Base-by-base conservation (phyloP, 164 flowering plant genomes). In the Nymphaea thermarum region DNA sequence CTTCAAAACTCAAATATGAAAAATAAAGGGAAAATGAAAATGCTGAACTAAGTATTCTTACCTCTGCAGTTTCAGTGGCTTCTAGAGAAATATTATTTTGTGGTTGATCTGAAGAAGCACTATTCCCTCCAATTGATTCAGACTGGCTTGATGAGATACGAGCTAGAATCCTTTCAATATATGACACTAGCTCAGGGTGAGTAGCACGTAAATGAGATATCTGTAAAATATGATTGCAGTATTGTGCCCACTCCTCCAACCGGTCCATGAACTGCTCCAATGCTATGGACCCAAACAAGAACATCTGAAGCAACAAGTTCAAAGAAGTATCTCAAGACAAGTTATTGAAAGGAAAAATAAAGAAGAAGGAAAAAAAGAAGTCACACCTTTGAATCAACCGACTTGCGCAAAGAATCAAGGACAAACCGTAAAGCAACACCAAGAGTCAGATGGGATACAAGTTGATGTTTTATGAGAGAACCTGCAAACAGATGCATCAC, bases 211-310 rank as follows among this genome's bases (percentile, higher is more conserved):
- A 80, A 80, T 95, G 99, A 70, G 99, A 92, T 76, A 95, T 95
- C 77, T 95, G 99, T 70, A 95, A 75, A 66, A 95, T 90, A 77
- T 95, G 99, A 76, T 95, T 90, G 82, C 99, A 95, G 72, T 92
- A 95, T 62, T 87, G 99, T 4, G 99, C 98, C 99, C 98, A 92
- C 79, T 95, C 99, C 62, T 86, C 82, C 73, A 95, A 74, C 36
- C 99, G 97, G 75, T 87, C 96, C 69, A 83, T 82, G 80, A 95
- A 95, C 80, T 92, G 96, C 78, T 95, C 98, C 81, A 95, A 74
- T 45, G 99, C 99, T 76, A 73, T 86, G 43, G 84, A 89, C 64
- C 99, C 99, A 81, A 95, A 95, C 15, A 79, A 72, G 79, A 95
- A 95, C 87, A 95, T 88, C 99, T 95, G 81, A 63, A 78, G 3